Conservation (phyloP, 352 stramenopile species). For the Phytophthora pisi region DNA sequence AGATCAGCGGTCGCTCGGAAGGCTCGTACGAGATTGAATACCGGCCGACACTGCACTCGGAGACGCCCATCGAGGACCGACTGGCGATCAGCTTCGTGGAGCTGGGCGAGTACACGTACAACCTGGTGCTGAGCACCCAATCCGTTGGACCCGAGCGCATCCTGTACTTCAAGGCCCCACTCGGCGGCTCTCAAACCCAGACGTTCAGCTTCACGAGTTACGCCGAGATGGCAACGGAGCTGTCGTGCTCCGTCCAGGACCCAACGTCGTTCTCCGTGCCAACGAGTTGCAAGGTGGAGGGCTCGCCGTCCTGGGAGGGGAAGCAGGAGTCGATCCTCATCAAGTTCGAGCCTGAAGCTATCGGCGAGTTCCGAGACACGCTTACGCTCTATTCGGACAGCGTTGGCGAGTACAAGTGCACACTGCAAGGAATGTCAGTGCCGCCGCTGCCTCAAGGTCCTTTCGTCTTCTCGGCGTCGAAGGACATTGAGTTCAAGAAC, state of each 20-base stretch:
- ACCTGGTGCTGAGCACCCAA: constrained; percentile 79
- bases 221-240: constrained; percentile 40
- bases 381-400: constrained; percentile 65
- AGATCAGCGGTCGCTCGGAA: constrained; percentile 76
- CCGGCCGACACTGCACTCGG: constrained; percentile 71
- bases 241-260: constrained; percentile 64
- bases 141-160: constrained; percentile 63
- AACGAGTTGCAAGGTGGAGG: constrained; percentile 53
- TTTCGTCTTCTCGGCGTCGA: constrained; percentile 65
- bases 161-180: constrained; percentile 82
- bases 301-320: constrained; percentile 75
- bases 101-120: constrained; percentile 90
- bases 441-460: constrained; percentile 85
- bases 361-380: constrained; percentile 86
- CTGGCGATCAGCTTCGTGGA: constrained; percentile 86
- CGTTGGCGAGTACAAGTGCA: constrained; percentile 86
- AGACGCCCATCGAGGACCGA: constrained; percentile 45
- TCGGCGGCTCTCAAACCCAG: constrained; percentile 81
- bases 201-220: constrained; percentile 82
- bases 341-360: constrained; percentile 89
- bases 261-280: constrained; percentile 77
- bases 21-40: constrained; percentile 92
- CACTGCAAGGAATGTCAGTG: constrained; percentile 76
- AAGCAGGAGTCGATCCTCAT: constrained; percentile 61
- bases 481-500: constrained; percentile 91